Base-by-base conservation (phyloP, 768 basidiomycete species). In the Lactarius vividus region DNA sequence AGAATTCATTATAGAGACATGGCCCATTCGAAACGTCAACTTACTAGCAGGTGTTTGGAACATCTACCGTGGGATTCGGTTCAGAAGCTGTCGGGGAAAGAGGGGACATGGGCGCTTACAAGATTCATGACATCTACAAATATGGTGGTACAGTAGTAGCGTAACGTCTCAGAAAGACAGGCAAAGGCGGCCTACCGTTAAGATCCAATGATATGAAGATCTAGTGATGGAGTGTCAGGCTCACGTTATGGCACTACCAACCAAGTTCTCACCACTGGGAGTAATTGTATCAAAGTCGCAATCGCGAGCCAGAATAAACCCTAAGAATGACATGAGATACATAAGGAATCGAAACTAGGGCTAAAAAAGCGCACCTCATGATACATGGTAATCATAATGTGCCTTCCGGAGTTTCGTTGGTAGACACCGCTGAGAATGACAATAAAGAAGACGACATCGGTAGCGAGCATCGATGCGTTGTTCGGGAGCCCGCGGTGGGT, bases 301-400 rank as follows among this genome's bases (percentile, higher is more conserved):
- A 60, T 58, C 13, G 57, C 56, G 40, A 67, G 68, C 61, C 65
- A 60, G 29, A 63, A 42, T 28, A 66, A 44, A n/a, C 64, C 64
- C 64, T 68, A 37, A 15, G 42, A 18, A 57, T 2, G 44, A 42
- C 37, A 13, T 57, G 58, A 54, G 29, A 26, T 35, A 54, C 16
- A 7, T 16, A 15, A 52, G 15, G 49, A 16, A 4, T 20, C n/a
- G 29, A 31, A 26, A 28, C 33, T 20, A n/a, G 35, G n/a, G 29
- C 46, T 18, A 23, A 29, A 39, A 39, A 40, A 6, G 29, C 59
- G 46, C 26, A 66, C 57, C 60, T 69, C 64, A 39, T 49, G 64
- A 37, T 54, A 49, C 33, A 61, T 61, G 18, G 53, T 52, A 18
- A 40, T 33, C 3, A 57, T 7, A 5, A 66, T 44, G 9, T 44